A percentile compares a stretch with the other conserved stretches of the same genome.
Evolutionary conservation across 257 asterid species (phyloP).

Genomic region (Jasminum sambac): DNA sequence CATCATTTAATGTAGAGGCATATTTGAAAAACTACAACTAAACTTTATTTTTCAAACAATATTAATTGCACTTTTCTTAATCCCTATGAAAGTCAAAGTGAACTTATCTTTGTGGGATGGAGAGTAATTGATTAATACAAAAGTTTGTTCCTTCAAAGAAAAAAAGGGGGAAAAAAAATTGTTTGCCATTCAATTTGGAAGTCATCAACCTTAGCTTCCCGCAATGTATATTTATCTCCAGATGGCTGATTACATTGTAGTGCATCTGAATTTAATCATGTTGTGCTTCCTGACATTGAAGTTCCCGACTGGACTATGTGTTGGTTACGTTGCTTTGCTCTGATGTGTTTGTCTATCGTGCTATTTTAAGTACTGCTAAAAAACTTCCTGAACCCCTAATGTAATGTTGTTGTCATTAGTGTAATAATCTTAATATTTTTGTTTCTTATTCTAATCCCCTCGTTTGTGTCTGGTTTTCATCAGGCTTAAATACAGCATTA

Average conservation of each 20-base stretch:
- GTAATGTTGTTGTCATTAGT: background rate
- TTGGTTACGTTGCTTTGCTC: constrained; percentile 7
- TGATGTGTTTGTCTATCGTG: background rate
- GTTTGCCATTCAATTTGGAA: no score
- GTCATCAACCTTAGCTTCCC: background rate
- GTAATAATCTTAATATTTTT: background rate
- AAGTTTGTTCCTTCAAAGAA: no score
- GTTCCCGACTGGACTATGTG: constrained; percentile 3
- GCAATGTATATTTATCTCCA: background rate
- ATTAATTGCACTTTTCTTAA: no score
- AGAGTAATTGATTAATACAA: no score
- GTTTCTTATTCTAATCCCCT: constrained; percentile 3
- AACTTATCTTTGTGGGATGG: no score
- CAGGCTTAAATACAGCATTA: constrained; percentile 94
- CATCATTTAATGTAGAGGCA: no score
- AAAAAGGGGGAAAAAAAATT: no score
- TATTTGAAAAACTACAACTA: no score
- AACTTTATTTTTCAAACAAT: no score
- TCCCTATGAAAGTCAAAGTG: no score
- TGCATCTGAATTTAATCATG: background rate
- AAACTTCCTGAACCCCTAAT: background rate
- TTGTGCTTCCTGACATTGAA: background rate
- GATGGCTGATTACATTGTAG: background rate
- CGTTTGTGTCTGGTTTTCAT: constrained; percentile 28
- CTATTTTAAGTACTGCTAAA: background rate